phyloP scores from a whole-genome alignment of 108 stramenopile genomes.

The Tribonema minus region DNA sequence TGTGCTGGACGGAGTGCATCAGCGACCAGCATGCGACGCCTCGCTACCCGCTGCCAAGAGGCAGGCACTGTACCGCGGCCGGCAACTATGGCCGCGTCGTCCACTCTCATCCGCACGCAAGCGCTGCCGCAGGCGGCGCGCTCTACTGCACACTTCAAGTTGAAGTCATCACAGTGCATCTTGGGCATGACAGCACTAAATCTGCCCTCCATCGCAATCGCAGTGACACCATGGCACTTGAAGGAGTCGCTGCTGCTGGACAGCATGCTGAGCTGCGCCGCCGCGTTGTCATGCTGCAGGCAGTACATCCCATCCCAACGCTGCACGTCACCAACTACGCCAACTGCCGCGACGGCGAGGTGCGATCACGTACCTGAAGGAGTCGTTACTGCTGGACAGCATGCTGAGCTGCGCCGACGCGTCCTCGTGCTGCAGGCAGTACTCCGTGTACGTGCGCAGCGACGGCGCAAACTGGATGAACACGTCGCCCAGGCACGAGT shows the following conservation, averaged over 20 bases:
- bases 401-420: constrained; percentile 23
- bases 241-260: constrained; percentile 22
- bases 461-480: constrained; percentile 28
- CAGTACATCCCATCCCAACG: constrained; percentile 6
- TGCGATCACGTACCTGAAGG: constrained; percentile 26
- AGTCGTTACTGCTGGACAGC: constrained; percentile 16
- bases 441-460: constrained; percentile 31
- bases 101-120: too few species aligned
- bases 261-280: constrained; percentile 21
- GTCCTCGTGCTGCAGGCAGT: constrained; percentile 35
- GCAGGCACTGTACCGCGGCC: too few species aligned
- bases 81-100: too few species aligned
- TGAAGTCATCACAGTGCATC: not conserved
- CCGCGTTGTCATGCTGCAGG: constrained; percentile 33
- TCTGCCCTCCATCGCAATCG: not conserved
- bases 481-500: constrained; percentile 34
- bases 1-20: too few species aligned
- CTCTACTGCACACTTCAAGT: not conserved
- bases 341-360: too few species aligned
- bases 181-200: not conserved
- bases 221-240: not conserved
- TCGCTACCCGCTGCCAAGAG: not conserved
- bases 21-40: too few species aligned
- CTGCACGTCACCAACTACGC: too few species aligned
- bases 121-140: not conserved